Percentiles rank a stretch among this genome's conserved stretches.
Evolutionary conservation across 2,329 filamentous ascomycete species (phyloP).

Genomic region (Stachybotrys echinatus): DNA sequence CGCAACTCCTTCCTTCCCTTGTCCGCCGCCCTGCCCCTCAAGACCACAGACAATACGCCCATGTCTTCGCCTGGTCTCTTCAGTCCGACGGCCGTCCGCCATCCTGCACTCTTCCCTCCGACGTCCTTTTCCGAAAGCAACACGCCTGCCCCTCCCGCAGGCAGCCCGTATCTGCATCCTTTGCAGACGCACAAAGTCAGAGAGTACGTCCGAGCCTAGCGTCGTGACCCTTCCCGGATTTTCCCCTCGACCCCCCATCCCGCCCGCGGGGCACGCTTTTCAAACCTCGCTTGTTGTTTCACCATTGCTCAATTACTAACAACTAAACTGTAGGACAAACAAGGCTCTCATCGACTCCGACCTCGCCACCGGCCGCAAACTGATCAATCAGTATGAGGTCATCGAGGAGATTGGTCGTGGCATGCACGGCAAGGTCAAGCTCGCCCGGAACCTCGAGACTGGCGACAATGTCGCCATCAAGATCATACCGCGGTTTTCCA

Average conservation of each 20-base stretch:
- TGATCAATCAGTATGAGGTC: constrained; percentile 97
- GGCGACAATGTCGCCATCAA: constrained; percentile 90
- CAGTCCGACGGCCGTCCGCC: constrained; percentile 42
- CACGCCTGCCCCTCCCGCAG: constrained; percentile 41
- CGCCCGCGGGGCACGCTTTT: neutral
- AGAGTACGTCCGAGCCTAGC: constrained; percentile 53
- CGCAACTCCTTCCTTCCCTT: constrained; percentile 25
- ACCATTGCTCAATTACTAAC: constrained; percentile 4
- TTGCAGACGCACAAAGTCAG: constrained; percentile 68
- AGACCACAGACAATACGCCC: constrained; percentile 51
- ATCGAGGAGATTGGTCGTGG: constrained; percentile 94
- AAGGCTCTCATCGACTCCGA: constrained; percentile 89
- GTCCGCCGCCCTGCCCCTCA: constrained; percentile 34
- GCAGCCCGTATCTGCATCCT: constrained; percentile 63
- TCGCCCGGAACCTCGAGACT: constrained; percentile 74
- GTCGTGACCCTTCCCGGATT: constrained; percentile 1
- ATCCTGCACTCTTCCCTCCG: constrained; percentile 28
- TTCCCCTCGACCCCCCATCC: constrained; percentile 3
- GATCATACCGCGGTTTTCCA: constrained; percentile 94
- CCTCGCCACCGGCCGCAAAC: constrained; percentile 81
- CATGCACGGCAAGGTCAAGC: constrained; percentile 95
- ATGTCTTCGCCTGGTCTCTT: constrained; percentile 58
- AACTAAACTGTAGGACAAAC: constrained; percentile 58
- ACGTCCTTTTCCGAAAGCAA: constrained; percentile 48
- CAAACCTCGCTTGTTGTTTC: neutral